Conservation (phyloP, 2,329 filamentous ascomycete species). For the Cyanodermella asteris region DNA sequence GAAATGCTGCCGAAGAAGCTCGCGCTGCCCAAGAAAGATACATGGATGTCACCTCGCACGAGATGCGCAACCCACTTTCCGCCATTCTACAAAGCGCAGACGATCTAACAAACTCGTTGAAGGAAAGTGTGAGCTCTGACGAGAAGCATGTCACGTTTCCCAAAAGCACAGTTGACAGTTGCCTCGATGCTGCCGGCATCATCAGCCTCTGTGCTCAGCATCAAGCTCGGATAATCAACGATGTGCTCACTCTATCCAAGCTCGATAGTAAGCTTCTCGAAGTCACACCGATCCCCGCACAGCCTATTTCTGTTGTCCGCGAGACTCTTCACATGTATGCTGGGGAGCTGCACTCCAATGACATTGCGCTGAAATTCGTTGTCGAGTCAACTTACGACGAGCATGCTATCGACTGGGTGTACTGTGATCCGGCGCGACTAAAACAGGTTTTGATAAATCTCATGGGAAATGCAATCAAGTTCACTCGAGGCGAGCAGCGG, state of each 20-base stretch:
- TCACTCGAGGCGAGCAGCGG: conserved; percentile 35
- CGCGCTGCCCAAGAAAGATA: conserved; percentile 32
- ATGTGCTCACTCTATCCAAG: conserved; percentile 52
- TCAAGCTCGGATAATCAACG: conserved; percentile 59
- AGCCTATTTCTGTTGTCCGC: conserved; percentile 44
- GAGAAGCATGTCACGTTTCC: conserved; percentile 15
- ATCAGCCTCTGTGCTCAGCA: conserved; percentile 60
- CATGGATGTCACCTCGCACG: conserved; percentile 30
- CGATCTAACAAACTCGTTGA: conserved; percentile 20
- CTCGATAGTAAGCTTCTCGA: conserved; percentile 54
- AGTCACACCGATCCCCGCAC: conserved; percentile 47
- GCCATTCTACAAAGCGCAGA: conserved; percentile 37
- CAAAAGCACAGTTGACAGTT: conserved; percentile 30
- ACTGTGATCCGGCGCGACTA: conserved; percentile 50
- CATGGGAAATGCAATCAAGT: conserved; percentile 63
- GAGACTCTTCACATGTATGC: conserved; percentile 59
- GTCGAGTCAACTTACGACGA: conserved; percentile 39
- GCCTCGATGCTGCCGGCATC: conserved; percentile 53
- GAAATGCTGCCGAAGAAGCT: conserved; percentile 9
- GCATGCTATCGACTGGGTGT: conserved; percentile 40
- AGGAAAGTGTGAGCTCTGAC: conserved; percentile 9
- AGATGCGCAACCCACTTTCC: conserved; percentile 31
- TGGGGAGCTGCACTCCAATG: conserved; percentile 46
- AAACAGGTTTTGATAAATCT: conserved; percentile 64
- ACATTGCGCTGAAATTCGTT: conserved; percentile 43